Percentiles rank a stretch among this genome's conserved stretches.
Conservation (phyloP, 805 yeast species). For the Starmerella gropengiesseri region DNA sequence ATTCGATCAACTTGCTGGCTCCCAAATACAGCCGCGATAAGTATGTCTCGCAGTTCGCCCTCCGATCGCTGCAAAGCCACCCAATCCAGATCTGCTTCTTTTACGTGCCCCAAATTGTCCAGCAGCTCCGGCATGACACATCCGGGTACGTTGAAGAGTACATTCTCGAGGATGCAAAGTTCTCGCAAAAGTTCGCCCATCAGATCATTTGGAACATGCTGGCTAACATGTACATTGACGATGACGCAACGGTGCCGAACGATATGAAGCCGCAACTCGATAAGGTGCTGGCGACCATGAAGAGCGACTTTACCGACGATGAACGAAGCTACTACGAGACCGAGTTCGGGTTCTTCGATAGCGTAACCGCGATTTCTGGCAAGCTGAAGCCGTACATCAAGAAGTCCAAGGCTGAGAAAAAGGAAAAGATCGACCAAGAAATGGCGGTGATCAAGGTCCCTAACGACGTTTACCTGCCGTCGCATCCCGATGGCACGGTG, state of each 20-base stretch:
- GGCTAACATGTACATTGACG: conserved; percentile 86
- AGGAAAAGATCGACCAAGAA: conserved; percentile 90
- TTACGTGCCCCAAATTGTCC: conserved; percentile 97
- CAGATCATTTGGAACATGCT: conserved; percentile 97
- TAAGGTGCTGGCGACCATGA: conserved; percentile 54
- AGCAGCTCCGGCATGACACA: conserved; percentile 71
- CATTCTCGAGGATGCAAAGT: conserved; percentile 83
- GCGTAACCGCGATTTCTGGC: conserved; percentile 88
- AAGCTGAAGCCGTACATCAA: conserved; percentile 89
- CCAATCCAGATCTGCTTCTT: conserved; percentile 84
- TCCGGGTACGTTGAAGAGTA: conserved; percentile 76
- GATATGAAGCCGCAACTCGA: conserved; percentile 74
- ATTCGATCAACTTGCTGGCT: conserved; percentile 70
- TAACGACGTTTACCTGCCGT: conserved; percentile 83
- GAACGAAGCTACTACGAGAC: conserved; percentile 62
- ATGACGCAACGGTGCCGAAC: conserved; percentile 72
- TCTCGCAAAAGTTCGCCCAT: conserved; percentile 85
- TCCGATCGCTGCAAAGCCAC: conserved; percentile 79
- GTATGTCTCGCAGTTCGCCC: conserved; percentile 68
- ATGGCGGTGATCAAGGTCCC: conserved; percentile 67
- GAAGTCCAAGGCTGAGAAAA: conserved; percentile 91
- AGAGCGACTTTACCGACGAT: conserved; percentile 43
- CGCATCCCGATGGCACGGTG: conserved; percentile 92
- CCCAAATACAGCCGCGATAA: conserved; percentile 62
- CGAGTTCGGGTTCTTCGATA: conserved; percentile 82